Evolutionary conservation across 2,329 filamentous ascomycete genomes (phyloP).

Genomic region (Pyrenochaeta sp.): DNA sequence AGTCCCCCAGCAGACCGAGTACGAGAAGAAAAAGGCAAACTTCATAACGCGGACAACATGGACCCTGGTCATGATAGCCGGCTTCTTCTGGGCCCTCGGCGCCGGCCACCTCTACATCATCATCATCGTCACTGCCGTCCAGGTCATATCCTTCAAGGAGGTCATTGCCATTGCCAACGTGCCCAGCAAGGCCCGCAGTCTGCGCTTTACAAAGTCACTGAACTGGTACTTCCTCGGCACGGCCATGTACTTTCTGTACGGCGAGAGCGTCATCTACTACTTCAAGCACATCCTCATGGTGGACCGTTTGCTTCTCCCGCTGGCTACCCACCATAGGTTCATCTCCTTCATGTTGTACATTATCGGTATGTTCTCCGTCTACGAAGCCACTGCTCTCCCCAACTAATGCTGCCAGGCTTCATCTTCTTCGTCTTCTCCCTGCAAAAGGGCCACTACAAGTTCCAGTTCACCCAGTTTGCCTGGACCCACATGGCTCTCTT

Average conservation of each 20-base stretch:
- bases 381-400: too few relatives aligned
- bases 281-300: slow-evolving; percentile 99
- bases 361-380: slow-evolving; percentile 71
- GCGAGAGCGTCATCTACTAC: slow-evolving; percentile 99
- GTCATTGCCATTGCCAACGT: slow-evolving; percentile 98
- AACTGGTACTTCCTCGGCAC: slow-evolving; percentile 99
- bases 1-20: slow-evolving; percentile 68
- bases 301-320: slow-evolving; percentile 88
- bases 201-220: slow-evolving; percentile 92
- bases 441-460: slow-evolving; percentile 94
- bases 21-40: slow-evolving; percentile 98
- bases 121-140: slow-evolving; percentile 87
- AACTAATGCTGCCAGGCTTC: slow-evolving; percentile 71
- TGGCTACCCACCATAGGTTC: slow-evolving; percentile 97
- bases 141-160: slow-evolving; percentile 98
- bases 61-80: slow-evolving; percentile 96
- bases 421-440: slow-evolving; percentile 97
- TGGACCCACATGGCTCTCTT: slow-evolving; percentile 99
- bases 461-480: slow-evolving; percentile 98
- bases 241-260: slow-evolving; percentile 99
- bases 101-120: slow-evolving; percentile 98
- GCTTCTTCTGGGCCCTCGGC: slow-evolving; percentile 92
- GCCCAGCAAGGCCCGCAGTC: slow-evolving; percentile 86
- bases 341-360: slow-evolving; percentile 99
- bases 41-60: slow-evolving; percentile 97